Evolutionary conservation across 2,329 filamentous ascomycete genomes (phyloP).

Genomic region (Triangularia verruculosa): DNA sequence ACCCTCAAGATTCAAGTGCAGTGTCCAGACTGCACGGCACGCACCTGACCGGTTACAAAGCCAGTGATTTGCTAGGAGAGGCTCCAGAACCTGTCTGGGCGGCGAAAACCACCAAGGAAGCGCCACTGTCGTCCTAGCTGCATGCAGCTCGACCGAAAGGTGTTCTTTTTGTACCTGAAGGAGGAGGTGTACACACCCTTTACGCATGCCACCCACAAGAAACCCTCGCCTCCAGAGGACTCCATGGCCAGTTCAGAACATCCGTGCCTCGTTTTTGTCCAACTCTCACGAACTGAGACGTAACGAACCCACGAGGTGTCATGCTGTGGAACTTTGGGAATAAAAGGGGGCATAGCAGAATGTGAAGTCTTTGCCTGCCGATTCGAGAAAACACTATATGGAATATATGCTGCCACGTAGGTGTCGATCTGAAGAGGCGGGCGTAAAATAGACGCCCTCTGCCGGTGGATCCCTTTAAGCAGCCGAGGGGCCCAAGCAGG

Average conservation of each 20-base stretch:
- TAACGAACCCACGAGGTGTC: not conserved
- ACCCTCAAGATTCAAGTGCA: not conserved
- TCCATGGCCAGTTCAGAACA: not conserved
- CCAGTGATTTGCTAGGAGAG: conserved; percentile 12
- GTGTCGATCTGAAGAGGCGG: not conserved
- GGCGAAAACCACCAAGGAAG: conserved; percentile 16
- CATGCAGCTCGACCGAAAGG: conserved; percentile 30
- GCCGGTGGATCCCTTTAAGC: not conserved
- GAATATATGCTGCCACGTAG: not conserved
- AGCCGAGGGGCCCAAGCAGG: conserved; percentile 3
- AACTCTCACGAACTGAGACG: not conserved
- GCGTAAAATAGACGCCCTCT: not conserved
- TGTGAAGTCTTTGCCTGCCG: not conserved
- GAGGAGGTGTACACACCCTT: conserved; percentile 10
- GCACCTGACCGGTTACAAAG: conserved; percentile 21
- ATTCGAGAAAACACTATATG: not conserved
- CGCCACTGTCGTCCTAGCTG: conserved; percentile 26
- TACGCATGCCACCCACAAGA: not conserved
- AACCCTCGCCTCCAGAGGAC: not conserved
- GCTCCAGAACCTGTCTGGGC: conserved; percentile 10
- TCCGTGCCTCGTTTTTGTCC: not conserved
- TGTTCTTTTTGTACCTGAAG: conserved; percentile 7
- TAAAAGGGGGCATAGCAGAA: not conserved
- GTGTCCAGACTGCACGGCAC: not conserved
- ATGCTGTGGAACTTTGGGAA: not conserved